Evolutionary conservation across 1,284 basidiomycete genomes (phyloP).

Genomic region (Trichosporon sp.): DNA sequence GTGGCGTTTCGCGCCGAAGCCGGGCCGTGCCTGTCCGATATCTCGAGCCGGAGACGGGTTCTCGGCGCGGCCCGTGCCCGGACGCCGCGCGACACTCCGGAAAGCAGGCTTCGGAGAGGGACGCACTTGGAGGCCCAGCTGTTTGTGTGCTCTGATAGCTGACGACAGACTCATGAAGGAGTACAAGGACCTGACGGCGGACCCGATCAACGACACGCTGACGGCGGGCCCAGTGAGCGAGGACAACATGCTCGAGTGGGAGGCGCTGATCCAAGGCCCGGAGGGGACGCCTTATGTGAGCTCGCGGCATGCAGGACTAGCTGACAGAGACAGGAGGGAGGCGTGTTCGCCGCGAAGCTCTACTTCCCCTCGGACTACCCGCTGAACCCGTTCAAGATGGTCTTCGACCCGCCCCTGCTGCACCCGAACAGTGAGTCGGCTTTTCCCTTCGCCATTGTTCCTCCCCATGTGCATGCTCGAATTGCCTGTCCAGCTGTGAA

Average conservation of each 20-base stretch:
- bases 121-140: background rate
- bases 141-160: constrained; percentile 2
- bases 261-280: constrained; percentile 91
- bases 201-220: constrained; percentile 65
- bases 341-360: constrained; percentile 87
- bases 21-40: background rate
- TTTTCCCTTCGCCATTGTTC: background rate
- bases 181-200: constrained; percentile 76
- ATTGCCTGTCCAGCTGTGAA: too few relatives aligned
- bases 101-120: background rate
- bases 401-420: constrained; percentile 91
- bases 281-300: constrained; percentile 94
- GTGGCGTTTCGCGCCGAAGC: background rate
- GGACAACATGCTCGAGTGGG: constrained; percentile 97
- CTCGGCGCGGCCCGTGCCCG: too few relatives aligned
- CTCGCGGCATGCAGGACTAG: constrained; percentile 9
- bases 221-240: constrained; percentile 86
- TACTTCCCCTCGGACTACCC: constrained; percentile 91
- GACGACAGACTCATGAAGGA: constrained; percentile 76
- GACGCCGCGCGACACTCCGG: too few relatives aligned
- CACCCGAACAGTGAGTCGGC: constrained; percentile 84
- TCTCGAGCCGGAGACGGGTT: too few relatives aligned
- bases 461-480: too few relatives aligned
- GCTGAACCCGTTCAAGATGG: constrained; percentile 96
- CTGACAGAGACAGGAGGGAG: constrained; percentile 68